Evolutionary conservation across 108 stramenopile genomes (phyloP), one percentile per base, ranked within the genome.

Genomic region (Ochromonas danica): DNA sequence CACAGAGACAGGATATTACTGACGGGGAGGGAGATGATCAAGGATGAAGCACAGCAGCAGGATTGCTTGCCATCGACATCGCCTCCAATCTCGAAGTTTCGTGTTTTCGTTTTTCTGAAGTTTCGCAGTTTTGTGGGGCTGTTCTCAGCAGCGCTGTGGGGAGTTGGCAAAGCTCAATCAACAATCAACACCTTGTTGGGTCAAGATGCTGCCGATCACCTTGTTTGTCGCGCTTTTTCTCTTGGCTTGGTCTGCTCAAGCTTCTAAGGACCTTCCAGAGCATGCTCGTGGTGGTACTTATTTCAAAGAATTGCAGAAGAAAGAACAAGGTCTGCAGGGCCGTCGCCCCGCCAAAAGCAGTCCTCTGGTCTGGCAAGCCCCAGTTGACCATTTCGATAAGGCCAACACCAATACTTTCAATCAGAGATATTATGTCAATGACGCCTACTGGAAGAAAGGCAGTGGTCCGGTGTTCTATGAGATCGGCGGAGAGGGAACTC

Each of bases 401-500:
- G 42, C 40, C 10, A 14, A 30, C 28, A 74, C 0, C 25, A 17
- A 28, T 43, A 74, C 71, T 30, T 74, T 74, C 71, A 74, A 74
- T 41, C 71, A 74, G 71, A 40, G 71, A 41, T 79, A 79, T 3
- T 79, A 61, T 27, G 27, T 79, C 65, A 38, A 79, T 43, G 67
- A 0, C 27, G 0, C 62, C 25, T 79, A 2, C 0, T 79, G 57
- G 27, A 10, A 1, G 3, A n/a, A n/a, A n/a, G 61, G 61, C 14
- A 79, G 25, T 14, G 61, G 61, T 38, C 62, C 61, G 31, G 78
- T 79, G 0, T 79, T 79, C 1, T 0, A 57, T 0, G 61, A 61
- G 40, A 79, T 79, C 31, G 78, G 78, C 17, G 78, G 78, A 6
- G 78, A 79, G 42, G 78, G 78, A 28, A 79, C 78, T 33, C 36